Base-by-base conservation (phyloP, 768 basidiomycete genomes). In the Tephrocybe sp. region DNA sequence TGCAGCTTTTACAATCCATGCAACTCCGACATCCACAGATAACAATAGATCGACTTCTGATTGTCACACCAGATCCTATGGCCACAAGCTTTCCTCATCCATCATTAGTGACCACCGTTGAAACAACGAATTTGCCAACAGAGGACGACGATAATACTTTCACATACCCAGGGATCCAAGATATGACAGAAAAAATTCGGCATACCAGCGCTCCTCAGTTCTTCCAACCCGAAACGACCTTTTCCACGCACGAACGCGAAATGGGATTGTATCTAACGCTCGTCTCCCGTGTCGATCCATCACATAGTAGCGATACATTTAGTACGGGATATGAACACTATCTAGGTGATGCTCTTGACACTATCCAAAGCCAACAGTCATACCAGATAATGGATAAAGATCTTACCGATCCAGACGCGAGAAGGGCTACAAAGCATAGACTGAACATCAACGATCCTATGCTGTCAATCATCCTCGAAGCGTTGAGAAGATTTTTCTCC, bases 271-370 rank as follows among this genome's bases (percentile, higher is more conserved):
- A 94, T 57, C 76, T 89, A 43, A 73, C 84, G 19, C 77, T 90
- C 1, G 82, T 94, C 15, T 88, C 87, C n/a, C 80, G 86, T 13
- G 77, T 89, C 15, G 84, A 90, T 58, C 86, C 86, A 22, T 77
- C 78, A 15, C 83, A 88, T 57, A 76, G 72, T 53, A 78, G 77
- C 31, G 84, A 89, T 54, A 79, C 76, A 13, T 90, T 92, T 71
- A 92, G 89, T 64, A 92, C 91, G 3, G 86, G 88, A 19, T 91
- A 92, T 53, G 86, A 89, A 36, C 84, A 89, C 58, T 94, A 93
- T 66, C 77, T 93, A 27, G 76, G 77, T 22, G 92, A 93, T 56
- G 90, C 89, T 6, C 65, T 92, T 15, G 57, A 77, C 25, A 74
- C 80, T 9, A 84, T 92, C 42, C 84, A 88, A 62, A 72, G 68